phyloP scores from a whole-genome alignment of 208 protist species.

The Trypanosoma grayi region DNA sequence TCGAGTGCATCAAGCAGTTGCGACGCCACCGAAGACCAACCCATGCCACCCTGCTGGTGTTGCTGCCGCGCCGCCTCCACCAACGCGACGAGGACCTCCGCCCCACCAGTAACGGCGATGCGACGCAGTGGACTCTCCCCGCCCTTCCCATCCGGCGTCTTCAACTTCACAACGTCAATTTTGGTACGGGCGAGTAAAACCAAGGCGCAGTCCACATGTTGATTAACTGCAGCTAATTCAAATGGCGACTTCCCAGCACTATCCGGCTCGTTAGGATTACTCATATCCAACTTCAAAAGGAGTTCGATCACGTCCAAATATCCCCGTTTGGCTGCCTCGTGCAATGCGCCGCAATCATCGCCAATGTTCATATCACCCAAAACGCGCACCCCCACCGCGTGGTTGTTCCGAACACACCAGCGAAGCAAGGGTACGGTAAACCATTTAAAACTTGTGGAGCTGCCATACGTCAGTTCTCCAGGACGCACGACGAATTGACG shows the following conservation, averaged over 20 bases:
- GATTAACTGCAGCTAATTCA: conserved; percentile 50
- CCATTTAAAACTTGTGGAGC: neutral
- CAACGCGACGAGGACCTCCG: conserved; percentile 41
- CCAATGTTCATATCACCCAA: conserved; percentile 73
- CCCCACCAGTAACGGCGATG: conserved; percentile 43
- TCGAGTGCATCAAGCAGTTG: conserved; percentile 41
- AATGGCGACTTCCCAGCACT: conserved; percentile 53
- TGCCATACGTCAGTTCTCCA: conserved; percentile 28
- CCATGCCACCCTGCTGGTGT: conserved; percentile 11
- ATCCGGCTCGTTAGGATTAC: conserved; percentile 34
- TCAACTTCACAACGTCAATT: conserved; percentile 2
- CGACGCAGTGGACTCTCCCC: conserved; percentile 28
- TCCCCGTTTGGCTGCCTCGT: conserved; percentile 55
- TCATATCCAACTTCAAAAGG: conserved; percentile 72
- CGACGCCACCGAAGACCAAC: conserved; percentile 23
- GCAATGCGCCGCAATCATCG: conserved; percentile 65
- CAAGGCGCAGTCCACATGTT: conserved; percentile 43
- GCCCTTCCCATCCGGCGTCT: neutral
- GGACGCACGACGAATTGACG: conserved; percentile 10
- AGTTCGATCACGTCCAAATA: conserved; percentile 50
- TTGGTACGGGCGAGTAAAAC: conserved; percentile 54
- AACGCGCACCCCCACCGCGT: conserved; percentile 69
- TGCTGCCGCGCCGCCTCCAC: conserved; percentile 35
- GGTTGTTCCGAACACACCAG: conserved; percentile 68
- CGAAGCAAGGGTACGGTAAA: conserved; percentile 22